A percentile compares a stretch with the other conserved stretches of the same genome.
These are phyloP conservation scores for Auriscalpium vulgare DNA, from an alignment of 768 basidiomycete genomes.

Conservation along the genomic window DNA sequence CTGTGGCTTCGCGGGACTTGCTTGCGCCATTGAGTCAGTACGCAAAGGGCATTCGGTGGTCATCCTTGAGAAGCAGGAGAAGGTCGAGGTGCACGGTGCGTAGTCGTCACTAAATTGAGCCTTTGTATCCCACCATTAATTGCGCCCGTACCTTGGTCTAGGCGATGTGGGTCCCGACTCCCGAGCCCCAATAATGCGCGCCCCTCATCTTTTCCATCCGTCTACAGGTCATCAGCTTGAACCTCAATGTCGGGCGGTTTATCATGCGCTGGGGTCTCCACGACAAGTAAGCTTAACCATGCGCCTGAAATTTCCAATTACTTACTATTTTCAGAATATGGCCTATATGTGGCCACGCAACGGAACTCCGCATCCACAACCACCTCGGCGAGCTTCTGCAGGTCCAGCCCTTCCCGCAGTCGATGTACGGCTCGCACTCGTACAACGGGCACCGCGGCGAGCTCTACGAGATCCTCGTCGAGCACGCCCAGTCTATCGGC, in stretches of 20 bases:
- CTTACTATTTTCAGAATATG: conserved; percentile 12
- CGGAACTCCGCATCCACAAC: conserved; percentile 14
- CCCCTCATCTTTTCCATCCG: not conserved
- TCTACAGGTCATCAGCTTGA: conserved; percentile 13
- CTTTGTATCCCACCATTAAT: not conserved
- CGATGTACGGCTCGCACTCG: conserved; percentile 13
- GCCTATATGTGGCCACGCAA: conserved; percentile 14
- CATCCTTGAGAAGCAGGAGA: conserved; percentile 17
- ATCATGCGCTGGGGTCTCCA: conserved; percentile 19
- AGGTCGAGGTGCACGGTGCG: conserved; percentile 13
- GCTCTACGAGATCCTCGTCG: conserved; percentile 16
- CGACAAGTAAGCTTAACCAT: conserved; percentile 7
- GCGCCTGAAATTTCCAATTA: not conserved
- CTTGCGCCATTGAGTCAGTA: conserved; percentile 22
- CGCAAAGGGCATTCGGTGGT: conserved; percentile 17
- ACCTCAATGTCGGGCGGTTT: conserved; percentile 18
- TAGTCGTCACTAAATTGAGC: not conserved
- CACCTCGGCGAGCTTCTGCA: conserved; percentile 16
- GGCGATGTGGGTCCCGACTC: conserved; percentile 8
- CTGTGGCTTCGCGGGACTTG: conserved; percentile 22
- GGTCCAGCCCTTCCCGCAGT: conserved; percentile 14
- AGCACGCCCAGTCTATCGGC: conserved; percentile 16
- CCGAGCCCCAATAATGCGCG: not conserved
- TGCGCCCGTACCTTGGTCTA: not conserved
- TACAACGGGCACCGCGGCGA: conserved; percentile 24